Base-by-base conservation (phyloP, 208 protist species). In the Wallacemonas sp. region DNA sequence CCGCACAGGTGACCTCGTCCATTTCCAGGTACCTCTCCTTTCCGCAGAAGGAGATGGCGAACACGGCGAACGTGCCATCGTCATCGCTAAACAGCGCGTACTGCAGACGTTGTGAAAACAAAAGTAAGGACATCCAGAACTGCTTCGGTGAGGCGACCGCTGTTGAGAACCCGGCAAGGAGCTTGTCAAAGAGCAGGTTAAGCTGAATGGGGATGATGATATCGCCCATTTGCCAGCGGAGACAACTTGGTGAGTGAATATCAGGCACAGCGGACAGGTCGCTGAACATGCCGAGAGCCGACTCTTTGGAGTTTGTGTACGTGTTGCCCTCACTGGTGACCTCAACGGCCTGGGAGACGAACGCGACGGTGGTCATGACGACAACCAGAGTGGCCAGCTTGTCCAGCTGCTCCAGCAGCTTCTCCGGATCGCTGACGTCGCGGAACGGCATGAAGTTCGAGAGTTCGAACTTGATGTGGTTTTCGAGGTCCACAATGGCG, bases 21-120 rank as follows among this genome's bases (percentile, higher is more conserved):
- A 85, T 75, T 75, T 94, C 84, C 3, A 94, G 56, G 68, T 79
- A 89, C 27, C 81, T 78, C 53, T 85, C 62, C 41, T 77, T 82
- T 24, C 72, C 75, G 53, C 82, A 79, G 67, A 90, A 91, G 21
- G 69, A 75, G 26, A 94, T 54, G 17, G 74, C 51, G 71, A 94
- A 91, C 46, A 91, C 88, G 62, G 80, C 69, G 65, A 84, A 94
- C 19, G 70, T 74, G 27, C 88, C 88, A 1, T 86, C 79, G 45
- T 94, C 82, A 65, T 91, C 88, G 60, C 76, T 84, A 62, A 91
- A 94, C 1, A 68, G 85, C 68, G 77, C 83, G 72, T 85, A 85
- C 2, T 77, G 34, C 9, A 94, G 42, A 22, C 69, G 65, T 34
- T 83, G 76, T 36, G 79, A 72, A 49, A 94, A 88, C 14, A 89